Base-by-base conservation (phyloP, 106 monocot genomes). In the Dendrobium officinale region DNA sequence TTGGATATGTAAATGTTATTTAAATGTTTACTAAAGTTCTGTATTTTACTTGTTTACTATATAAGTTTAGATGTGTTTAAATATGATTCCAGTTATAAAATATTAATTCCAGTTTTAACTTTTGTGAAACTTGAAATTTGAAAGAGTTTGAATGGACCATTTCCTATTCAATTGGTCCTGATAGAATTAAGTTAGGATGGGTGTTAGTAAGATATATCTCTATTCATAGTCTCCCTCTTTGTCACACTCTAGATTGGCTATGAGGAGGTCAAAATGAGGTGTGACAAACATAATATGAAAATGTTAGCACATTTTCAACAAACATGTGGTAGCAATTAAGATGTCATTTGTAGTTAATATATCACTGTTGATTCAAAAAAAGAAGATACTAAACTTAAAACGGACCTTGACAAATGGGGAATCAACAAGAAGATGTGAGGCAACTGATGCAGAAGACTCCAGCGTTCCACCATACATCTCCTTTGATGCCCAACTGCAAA, bases 401-500 rank as follows among this genome's bases (percentile, higher is more conserved):
- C 77, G 67, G 87, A 97, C 96, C 94, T 89, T 90, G 9, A 92
- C 90, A 86, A 94, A 92, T 80, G 94, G 94, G 85, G 96, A 94
- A 87, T 97, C 96, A 55, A 87, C 85, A 82, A 97, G 96, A 82
- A 92, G 90, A 85, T 92, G 96, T 64, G 89, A 79, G 56, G 96
- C 85, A 31, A 97, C 94, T 33, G 81, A 75, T 75, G 86, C 84
- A 41, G 92, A 93, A 77, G 96, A 97, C 55, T 85, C 78, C 26
- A 97, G 77, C 42, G 78, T 72, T 19, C 92, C 92, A 59, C 85
- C 84, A 73, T 97, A 97, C 96, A 97, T 97, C 86, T 97, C 96
- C 44, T 87, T 94, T 75, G 96, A 97, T 68, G 96, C 96, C 96
- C 96, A 97, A 77, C 90, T 90, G 24, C 94, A 94, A 80, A 97